Evolutionary conservation across 2,329 filamentous ascomycete genomes (phyloP).

Genomic region (Fusarium compactum): DNA sequence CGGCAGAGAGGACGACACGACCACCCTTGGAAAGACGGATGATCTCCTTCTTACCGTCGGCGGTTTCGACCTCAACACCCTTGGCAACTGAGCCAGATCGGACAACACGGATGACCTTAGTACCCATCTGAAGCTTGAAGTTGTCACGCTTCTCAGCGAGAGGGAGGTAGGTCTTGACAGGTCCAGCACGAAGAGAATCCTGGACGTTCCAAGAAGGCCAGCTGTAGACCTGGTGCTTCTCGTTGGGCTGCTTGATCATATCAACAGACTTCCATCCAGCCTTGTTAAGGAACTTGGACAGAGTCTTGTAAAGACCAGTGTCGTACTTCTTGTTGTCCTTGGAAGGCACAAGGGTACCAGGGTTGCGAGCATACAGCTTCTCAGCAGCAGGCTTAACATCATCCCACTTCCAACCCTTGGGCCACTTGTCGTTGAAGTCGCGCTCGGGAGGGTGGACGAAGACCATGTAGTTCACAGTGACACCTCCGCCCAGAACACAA

Average conservation of each 20-base stretch:
- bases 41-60: slow-evolving; percentile 61
- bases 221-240: slow-evolving; percentile 74
- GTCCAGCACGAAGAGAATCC: slow-evolving; percentile 73
- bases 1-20: slow-evolving; percentile 74
- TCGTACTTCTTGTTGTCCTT: slow-evolving; percentile 74
- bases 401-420: slow-evolving; percentile 71
- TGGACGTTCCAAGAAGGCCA: slow-evolving; percentile 76
- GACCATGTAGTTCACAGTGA: slow-evolving; percentile 74
- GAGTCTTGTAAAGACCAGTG: slow-evolving; percentile 72
- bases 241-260: slow-evolving; percentile 68
- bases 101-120: slow-evolving; percentile 72
- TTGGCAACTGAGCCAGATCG: slow-evolving; percentile 71
- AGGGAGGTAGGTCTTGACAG: slow-evolving; percentile 77
- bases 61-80: slow-evolving; percentile 71
- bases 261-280: slow-evolving; percentile 73
- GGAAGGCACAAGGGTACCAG: slow-evolving; percentile 69
- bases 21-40: slow-evolving; percentile 71
- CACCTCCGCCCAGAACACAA: slow-evolving; percentile 76
- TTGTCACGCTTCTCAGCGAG: slow-evolving; percentile 68
- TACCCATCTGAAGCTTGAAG: slow-evolving; percentile 74
- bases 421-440: slow-evolving; percentile 76
- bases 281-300: slow-evolving; percentile 68
- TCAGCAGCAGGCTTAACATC: slow-evolving; percentile 69
- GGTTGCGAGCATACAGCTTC: slow-evolving; percentile 68
- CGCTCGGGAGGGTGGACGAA: slow-evolving; percentile 74